Base-by-base conservation (phyloP, 345 rosid genomes). In the Cardamine resedifolia region DNA sequence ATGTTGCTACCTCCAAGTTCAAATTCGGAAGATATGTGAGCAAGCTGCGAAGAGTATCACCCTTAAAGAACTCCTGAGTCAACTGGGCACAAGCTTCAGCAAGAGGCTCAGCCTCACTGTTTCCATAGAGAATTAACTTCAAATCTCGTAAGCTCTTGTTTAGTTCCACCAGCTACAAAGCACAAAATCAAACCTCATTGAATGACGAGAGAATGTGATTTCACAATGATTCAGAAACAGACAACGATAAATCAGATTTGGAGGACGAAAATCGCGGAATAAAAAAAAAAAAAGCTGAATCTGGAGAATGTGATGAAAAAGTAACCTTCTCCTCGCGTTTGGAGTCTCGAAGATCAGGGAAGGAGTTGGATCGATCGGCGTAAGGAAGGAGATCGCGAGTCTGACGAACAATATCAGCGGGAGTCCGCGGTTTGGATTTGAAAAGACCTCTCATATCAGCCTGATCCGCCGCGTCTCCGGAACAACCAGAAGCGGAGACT, bases 41-140 rank as follows among this genome's bases (percentile, higher is more conserved):
- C 78, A 95, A 70, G 38, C 86, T 86, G 30, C 96, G 83, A 51
- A 95, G 77, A 0, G 96, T 88, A 78, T 95, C 84, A 64, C 83
- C 94, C 80, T 73, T 87, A 77, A 95, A 91, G 79, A 95, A 95
- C 77, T 91, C 97, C 65, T 82, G 92, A 79, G 99, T 95, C 77
- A 91, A 76, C 74, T 91, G 96, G 0, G 89, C 84, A 79, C 99
- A 95, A 26, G 96, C 96, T 83, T 95, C 97, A 1, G 96, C 34
- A 1, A 95, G 82, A 28, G 99, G 99, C 84, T 95, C 99, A 44
- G 98, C 78, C 76, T 95, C 99, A 66, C 96, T 91, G 73, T 91
- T 81, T 36, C 99, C 99, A 73, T 95, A 95, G 23, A 95, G 93
- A 85, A 91, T 86, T 0, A 82, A 63, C 84, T 95, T 95, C 75